Evolutionary conservation across 1,284 basidiomycete genomes (phyloP), one percentile per base, ranked within the genome.

Genomic region (Ceratobasidium sp.): DNA sequence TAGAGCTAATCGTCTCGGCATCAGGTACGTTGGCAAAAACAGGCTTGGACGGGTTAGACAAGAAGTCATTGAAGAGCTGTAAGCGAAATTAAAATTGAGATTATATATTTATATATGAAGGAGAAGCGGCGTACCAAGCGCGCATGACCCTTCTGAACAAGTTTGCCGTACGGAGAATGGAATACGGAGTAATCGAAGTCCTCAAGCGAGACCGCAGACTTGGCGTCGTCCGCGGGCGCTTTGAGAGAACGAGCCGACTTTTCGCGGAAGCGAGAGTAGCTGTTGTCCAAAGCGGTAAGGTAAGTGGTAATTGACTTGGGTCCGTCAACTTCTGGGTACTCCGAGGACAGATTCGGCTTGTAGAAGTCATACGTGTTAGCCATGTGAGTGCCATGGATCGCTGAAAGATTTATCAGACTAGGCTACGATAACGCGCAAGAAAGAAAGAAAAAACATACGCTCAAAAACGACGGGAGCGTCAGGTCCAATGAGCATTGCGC

Each of bases 301-400:
- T 99, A 99, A 64, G 95, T 94, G 72, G 93, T 92, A 76, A 98
- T 92, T 30, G 97, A 98, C 76, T 97, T 92, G 18, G 97, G 97
- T 5, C 97, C 97, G 81, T 99, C 97, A 71, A 99, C 97, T 78
- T 94, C 92, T 75, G 97, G 97, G 84, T 98, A 96, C 82, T 97
- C 95, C 18, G 92, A 94, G 73, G 90, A 89, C 28, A 97, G 88
- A 77, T 94, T 92, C 72, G 96, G 96, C 85, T 98, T 98, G 90
- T 96, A 97, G 81, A 97, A 97, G 84, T 98, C 96, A 84, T 97
- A 98, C 0, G 92, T 93, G 85, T 99, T 97, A 77, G 92, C 91
- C 92, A 99, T 98, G 86, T 97, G 94, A 69, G 92, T 95, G 59
- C 97, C 97, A 83, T 98, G 97, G 76, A 96, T 88, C 77, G 97